Evolutionary conservation across 1,284 basidiomycete species (phyloP).

Genomic region (Pseudozyma pruni): DNA sequence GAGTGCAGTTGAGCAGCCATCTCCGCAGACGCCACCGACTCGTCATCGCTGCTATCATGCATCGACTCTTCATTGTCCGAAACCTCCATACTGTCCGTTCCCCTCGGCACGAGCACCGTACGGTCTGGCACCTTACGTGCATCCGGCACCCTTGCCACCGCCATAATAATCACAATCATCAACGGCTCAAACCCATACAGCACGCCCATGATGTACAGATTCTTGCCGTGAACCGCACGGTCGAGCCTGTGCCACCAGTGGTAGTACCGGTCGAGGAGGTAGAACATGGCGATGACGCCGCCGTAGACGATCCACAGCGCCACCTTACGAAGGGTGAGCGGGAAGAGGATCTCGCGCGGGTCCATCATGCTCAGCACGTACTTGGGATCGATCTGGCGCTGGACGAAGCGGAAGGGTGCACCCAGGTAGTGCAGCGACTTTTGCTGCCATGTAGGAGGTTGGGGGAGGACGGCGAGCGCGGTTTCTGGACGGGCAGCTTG

Average conservation of each 20-base stretch:
- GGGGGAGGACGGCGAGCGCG: not conserved
- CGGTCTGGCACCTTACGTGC: slow-evolving; percentile 29
- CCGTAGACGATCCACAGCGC: slow-evolving; percentile 35
- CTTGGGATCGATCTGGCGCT: slow-evolving; percentile 23
- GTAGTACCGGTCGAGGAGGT: slow-evolving; percentile 33
- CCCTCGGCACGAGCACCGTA: slow-evolving; percentile 31
- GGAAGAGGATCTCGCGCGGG: slow-evolving; percentile 32
- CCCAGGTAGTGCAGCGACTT: slow-evolving; percentile 9
- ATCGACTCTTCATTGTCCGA: slow-evolving; percentile 11
- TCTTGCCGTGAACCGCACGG: slow-evolving; percentile 36
- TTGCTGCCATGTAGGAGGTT: slow-evolving; percentile 5
- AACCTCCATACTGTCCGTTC: slow-evolving; percentile 4
- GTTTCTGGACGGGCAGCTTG: not conserved
- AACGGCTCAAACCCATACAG: slow-evolving; percentile 37
- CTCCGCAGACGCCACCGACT: not conserved
- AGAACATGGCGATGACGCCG: slow-evolving; percentile 23
- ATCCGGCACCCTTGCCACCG: slow-evolving; percentile 24
- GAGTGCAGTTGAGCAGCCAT: slow-evolving; percentile 14
- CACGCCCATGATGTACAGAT: slow-evolving; percentile 32
- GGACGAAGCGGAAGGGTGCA: slow-evolving; percentile 14
- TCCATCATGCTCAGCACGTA: slow-evolving; percentile 32
- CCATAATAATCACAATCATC: slow-evolving; percentile 40
- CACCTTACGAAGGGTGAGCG: slow-evolving; percentile 26
- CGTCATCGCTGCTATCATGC: slow-evolving; percentile 16
- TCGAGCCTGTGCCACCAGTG: slow-evolving; percentile 41